These are phyloP conservation scores for Circinella minor DNA, from an alignment of 371 early-diverging fungal genomes.

Conservation along the genomic window DNA sequence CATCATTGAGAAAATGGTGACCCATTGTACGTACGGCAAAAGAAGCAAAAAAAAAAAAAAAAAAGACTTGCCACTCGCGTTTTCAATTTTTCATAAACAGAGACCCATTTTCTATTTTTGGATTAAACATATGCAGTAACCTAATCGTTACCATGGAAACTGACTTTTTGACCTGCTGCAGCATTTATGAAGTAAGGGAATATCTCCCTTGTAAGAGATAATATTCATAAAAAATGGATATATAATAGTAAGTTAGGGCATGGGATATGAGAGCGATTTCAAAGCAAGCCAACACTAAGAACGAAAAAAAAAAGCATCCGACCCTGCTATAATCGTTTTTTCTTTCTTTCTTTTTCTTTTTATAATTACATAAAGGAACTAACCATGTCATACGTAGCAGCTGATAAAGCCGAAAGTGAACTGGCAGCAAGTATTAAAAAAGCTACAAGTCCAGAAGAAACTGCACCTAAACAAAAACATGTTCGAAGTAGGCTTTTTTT, in stretches of 20 bases:
- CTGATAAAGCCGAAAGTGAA: slow-evolving; percentile 85
- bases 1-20: not conserved
- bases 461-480: slow-evolving; percentile 98
- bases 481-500: slow-evolving; percentile 67
- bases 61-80: not conserved
- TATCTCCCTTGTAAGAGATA: no score
- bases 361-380: not conserved
- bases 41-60: not conserved
- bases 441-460: slow-evolving; percentile 90
- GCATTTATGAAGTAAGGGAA: no score
- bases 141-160: no score
- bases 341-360: slow-evolving; percentile 5
- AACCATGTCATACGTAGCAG: slow-evolving; percentile 54
- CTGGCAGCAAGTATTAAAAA: slow-evolving; percentile 89
- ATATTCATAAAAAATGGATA: no score
- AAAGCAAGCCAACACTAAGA: not conserved
- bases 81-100: no score
- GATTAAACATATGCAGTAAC: no score
- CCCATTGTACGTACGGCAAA: not conserved
- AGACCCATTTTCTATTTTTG: no score
- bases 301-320: not conserved
- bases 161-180: no score
- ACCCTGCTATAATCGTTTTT: not conserved
- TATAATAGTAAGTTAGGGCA: no score
- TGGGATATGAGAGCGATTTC: not conserved